Percentiles rank a stretch among this genome's conserved stretches.
These are phyloP conservation scores for Ophiostoma pallidulum DNA, from an alignment of 2,329 filamentous ascomycete genomes.

Conservation along the genomic window DNA sequence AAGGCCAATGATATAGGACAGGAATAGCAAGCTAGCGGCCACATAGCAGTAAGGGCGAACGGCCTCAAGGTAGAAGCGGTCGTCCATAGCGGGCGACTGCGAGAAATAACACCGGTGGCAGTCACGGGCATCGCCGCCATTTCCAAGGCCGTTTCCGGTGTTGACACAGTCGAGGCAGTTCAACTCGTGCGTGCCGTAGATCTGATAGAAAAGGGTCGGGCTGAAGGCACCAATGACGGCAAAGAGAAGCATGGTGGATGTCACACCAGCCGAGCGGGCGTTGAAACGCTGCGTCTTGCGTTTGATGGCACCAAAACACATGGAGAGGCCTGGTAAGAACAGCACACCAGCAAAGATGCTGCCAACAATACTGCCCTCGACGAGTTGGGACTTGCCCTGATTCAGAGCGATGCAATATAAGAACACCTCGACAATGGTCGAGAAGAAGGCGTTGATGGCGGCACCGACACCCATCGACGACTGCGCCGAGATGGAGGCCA, in stretches of 20 bases:
- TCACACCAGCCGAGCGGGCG: constrained; percentile 88
- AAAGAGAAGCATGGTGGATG: constrained; percentile 95
- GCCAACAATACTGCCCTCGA: constrained; percentile 93
- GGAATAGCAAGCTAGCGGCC: constrained; percentile 73
- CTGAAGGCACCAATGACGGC: constrained; percentile 92
- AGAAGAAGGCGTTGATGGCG: constrained; percentile 97
- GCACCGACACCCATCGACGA: constrained; percentile 97
- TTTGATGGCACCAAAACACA: constrained; percentile 98
- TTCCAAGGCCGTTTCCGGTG: constrained; percentile 36
- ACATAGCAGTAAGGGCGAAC: constrained; percentile 92
- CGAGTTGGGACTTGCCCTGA: constrained; percentile 84
- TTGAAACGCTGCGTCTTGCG: constrained; percentile 98
- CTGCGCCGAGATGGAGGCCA: constrained; percentile 95
- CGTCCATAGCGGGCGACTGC: constrained; percentile 72
- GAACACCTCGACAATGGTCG: constrained; percentile 93
- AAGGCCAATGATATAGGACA: constrained; percentile 87
- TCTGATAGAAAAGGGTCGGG: constrained; percentile 95
- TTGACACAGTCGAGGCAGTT: constrained; percentile 64
- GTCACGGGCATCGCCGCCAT: constrained; percentile 49
- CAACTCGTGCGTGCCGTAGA: constrained; percentile 94
- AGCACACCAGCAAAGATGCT: constrained; percentile 96
- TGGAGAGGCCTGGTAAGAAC: constrained; percentile 87
- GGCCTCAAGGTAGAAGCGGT: constrained; percentile 82
- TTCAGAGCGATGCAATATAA: constrained; percentile 90
- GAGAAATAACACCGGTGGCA: constrained; percentile 93